Evolutionary conservation across 441 rosid genomes (phyloP).

Genomic region (Adansonia gregorii): DNA sequence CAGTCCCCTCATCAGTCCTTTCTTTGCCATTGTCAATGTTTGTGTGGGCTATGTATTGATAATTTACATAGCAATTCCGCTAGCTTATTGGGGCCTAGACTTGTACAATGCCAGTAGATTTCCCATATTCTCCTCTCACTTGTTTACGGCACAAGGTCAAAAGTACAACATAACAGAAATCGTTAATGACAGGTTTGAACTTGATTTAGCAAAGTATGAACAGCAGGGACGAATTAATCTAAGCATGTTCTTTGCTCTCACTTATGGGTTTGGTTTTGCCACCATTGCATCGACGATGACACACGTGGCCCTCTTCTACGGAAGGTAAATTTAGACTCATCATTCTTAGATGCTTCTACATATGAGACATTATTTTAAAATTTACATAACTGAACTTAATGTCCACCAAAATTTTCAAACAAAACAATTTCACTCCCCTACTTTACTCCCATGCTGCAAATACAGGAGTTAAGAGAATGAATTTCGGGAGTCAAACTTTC

Average conservation of each 20-base stretch:
- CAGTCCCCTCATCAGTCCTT: constrained; percentile 80
- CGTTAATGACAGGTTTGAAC: constrained; percentile 70
- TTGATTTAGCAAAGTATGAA: constrained; percentile 56
- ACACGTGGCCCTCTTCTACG: constrained; percentile 85
- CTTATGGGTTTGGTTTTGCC: constrained; percentile 86
- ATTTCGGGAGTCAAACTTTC: not conserved
- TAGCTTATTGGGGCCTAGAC: constrained; percentile 68
- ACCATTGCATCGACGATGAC: constrained; percentile 79
- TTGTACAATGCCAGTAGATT: constrained; percentile 59
- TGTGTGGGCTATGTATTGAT: constrained; percentile 57
- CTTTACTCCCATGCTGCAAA: not conserved
- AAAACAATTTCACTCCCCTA: not conserved
- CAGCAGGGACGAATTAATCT: constrained; percentile 75
- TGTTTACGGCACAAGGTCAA: constrained; percentile 68
- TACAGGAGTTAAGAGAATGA: not conserved
- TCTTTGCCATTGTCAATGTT: constrained; percentile 77
- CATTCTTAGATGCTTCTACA: constrained; percentile 6
- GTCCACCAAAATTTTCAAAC: not conserved
- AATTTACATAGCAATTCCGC: constrained; percentile 57
- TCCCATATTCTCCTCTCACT: constrained; percentile 78
- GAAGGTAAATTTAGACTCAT: constrained; percentile 55
- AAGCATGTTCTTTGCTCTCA: constrained; percentile 76
- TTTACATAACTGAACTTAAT: not conserved
- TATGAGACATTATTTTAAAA: not conserved
- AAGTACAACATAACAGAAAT: constrained; percentile 61